Base-by-base conservation (phyloP, 768 basidiomycete genomes). In the Lactifluus pinguis region DNA sequence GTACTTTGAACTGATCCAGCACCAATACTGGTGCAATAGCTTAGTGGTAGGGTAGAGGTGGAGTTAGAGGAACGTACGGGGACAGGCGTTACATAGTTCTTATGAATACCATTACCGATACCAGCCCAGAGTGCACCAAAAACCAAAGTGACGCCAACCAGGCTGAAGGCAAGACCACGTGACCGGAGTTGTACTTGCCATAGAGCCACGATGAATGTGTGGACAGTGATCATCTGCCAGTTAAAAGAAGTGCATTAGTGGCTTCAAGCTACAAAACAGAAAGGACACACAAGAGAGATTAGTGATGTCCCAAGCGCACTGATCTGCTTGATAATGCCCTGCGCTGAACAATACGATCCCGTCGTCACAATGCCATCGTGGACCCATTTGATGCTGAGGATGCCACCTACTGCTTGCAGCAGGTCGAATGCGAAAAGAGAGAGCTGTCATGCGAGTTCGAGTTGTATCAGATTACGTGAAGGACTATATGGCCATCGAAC, bases 241-340 rank as follows among this genome's bases (percentile, higher is more conserved):
- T 17, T 11, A 25, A 2, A n/a, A 38, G 25, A 9, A 25, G 25
- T 25, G 25, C 19, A 38, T 38, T 19, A 48, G 34, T 48, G 3
- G 6, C 32, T 7, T 17, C 19, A 6, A 32, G 8, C 19, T 4
- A 2, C 8, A 25, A 38, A 19, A 15, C 15, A 48, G 2, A 2
- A 25, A 47, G 19, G 11, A 65, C 71, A 62, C 62, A 78, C 77
- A 9, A 78, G 68, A 34, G 76, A 78, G 2, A 73, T 72, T 51
- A 78, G 71, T 4, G 75, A 76, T 5, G 73, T 75, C 32, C 71
- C 73, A 6, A 75, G 72, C 53, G 79, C 77, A 14, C 78, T 76
- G 1, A 77, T 52, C 56, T 77, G 74, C 59, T 76, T 73, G 4
- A 78, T 62, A 45, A 73, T 67, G n/a, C 75, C 74, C 68, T 78